Percentiles rank a stretch among this genome's conserved stretches.
These are phyloP conservation scores for Phaeomoniella chlamydospora DNA, from an alignment of 2,329 filamentous ascomycete species.

Conservation along the genomic window DNA sequence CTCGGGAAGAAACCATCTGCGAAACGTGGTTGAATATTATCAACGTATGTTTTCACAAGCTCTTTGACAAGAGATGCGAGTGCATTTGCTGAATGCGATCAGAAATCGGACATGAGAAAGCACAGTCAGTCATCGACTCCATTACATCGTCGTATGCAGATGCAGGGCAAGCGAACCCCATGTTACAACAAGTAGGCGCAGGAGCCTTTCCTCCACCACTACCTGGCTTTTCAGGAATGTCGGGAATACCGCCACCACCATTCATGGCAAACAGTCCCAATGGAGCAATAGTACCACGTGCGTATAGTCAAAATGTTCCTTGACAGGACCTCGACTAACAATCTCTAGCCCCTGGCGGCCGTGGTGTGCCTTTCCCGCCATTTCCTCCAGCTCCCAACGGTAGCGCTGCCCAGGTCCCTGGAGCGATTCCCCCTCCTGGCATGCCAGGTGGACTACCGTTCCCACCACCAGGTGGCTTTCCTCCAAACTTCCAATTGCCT, in stretches of 20 bases:
- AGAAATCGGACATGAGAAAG: conserved; percentile 98
- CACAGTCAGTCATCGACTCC: conserved; percentile 93
- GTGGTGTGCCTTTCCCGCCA: conserved; percentile 33
- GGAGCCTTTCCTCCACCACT: conserved; percentile 40
- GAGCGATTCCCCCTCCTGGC: conserved; percentile 22
- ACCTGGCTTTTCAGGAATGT: conserved; percentile 29
- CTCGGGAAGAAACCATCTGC: conserved; percentile 85
- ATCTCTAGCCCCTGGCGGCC: conserved; percentile 36
- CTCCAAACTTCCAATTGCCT: conserved; percentile 38
- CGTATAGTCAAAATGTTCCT: conserved; percentile 14
- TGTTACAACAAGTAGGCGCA: conserved; percentile 50
- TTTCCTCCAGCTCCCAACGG: conserved; percentile 31
- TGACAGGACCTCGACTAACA: conserved; percentile 4
- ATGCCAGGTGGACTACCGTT: conserved; percentile 26
- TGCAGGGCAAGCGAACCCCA: conserved; percentile 83
- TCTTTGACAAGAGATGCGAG: no score
- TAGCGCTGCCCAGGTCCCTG: conserved; percentile 9
- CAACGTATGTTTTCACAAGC: conserved; percentile 54
- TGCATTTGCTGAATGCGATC: no score
- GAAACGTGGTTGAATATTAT: conserved; percentile 97
- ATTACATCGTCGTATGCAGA: conserved; percentile 93
- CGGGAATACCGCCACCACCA: conserved; percentile 39
- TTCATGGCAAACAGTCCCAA: conserved; percentile 36
- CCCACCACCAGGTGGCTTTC: conserved; percentile 30
- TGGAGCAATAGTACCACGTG: conserved; percentile 38